Conservation (phyloP, 1,139 yeast species). For the Pichia sp. region DNA sequence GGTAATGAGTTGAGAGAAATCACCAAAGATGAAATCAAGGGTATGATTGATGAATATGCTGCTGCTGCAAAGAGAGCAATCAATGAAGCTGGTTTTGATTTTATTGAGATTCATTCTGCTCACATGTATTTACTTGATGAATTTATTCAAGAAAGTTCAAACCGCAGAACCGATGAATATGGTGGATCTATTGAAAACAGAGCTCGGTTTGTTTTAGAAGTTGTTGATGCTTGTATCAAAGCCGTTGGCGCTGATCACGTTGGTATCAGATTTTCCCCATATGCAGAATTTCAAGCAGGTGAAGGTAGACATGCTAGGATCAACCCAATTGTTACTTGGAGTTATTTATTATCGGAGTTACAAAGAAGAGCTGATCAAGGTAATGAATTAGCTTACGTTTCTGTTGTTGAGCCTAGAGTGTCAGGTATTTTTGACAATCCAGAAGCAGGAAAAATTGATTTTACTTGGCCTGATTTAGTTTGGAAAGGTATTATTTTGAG, state of each 20-base stretch:
- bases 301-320: slow-evolving; percentile 29
- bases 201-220: slow-evolving; percentile 32
- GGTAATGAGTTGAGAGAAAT: slow-evolving; percentile 34
- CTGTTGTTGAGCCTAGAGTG: slow-evolving; percentile 37
- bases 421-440: slow-evolving; percentile 15
- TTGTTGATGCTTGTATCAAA: slow-evolving; percentile 32
- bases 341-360: slow-evolving; percentile 34
- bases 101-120: slow-evolving; percentile 46
- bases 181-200: slow-evolving; percentile 46
- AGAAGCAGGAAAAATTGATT: slow-evolving; percentile 6
- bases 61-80: slow-evolving; percentile 40
- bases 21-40: slow-evolving; percentile 32
- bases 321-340: slow-evolving; percentile 34
- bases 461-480: slow-evolving; percentile 12
- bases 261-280: slow-evolving; percentile 60
- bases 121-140: slow-evolving; percentile 43
- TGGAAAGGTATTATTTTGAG: slow-evolving; percentile 14
- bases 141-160: slow-evolving; percentile 34
- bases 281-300: slow-evolving; percentile 38
- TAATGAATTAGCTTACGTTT: slow-evolving; percentile 35
- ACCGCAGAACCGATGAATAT: slow-evolving; percentile 44
- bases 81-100: slow-evolving; percentile 42
- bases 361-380: slow-evolving; percentile 37
- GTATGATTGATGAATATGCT: slow-evolving; percentile 33
- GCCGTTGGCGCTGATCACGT: slow-evolving; percentile 32